Evolutionary conservation across 345 rosid species (phyloP).

Genomic region (Melaleuca alternifolia): DNA sequence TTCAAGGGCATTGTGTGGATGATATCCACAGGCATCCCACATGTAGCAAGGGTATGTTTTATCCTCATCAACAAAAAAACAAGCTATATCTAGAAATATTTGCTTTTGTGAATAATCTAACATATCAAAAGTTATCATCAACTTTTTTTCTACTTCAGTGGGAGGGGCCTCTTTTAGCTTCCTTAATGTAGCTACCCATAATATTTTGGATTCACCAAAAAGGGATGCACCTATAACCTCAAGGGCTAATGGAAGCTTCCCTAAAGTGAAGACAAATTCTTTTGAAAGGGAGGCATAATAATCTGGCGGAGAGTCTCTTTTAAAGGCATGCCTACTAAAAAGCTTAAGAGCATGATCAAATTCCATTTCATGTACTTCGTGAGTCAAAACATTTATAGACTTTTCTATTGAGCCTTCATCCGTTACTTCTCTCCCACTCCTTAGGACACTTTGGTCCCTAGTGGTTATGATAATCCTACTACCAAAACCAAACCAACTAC

Average conservation of each 20-base stretch:
- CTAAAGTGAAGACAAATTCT: background rate
- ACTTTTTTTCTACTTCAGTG: accelerated
- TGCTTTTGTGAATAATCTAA: accelerated
- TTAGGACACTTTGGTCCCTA: background rate
- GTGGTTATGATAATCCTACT: background rate
- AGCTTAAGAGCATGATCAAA: background rate
- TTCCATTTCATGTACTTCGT: background rate
- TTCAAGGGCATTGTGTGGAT: no score
- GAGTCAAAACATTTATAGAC: no score
- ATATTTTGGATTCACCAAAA: accelerated
- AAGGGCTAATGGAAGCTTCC: background rate
- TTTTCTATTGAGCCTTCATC: no score
- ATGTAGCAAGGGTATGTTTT: no score
- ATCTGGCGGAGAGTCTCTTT: background rate
- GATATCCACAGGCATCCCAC: no score
- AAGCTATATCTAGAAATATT: background rate
- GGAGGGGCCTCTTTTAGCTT: background rate
- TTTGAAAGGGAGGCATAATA: background rate
- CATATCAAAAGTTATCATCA: background rate
- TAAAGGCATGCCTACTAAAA: background rate
- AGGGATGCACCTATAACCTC: background rate
- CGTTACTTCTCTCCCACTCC: no score
- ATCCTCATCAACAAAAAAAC: no score
- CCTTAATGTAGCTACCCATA: background rate
- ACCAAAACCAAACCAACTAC: background rate